phyloP scores from a whole-genome alignment of 805 yeast genomes.

The Lipomyces yamadae region DNA sequence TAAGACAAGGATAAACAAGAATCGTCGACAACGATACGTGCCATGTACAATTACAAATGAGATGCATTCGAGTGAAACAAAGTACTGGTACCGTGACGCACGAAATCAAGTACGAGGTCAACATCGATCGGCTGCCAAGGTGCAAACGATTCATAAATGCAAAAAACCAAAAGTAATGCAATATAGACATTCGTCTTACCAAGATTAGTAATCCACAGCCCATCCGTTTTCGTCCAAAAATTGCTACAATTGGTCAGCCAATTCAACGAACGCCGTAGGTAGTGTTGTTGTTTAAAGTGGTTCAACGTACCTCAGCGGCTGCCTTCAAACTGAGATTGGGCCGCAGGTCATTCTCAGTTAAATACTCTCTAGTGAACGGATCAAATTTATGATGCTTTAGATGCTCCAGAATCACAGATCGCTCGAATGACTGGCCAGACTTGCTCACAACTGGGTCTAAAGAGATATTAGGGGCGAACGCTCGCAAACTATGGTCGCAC shows the following conservation, averaged over 20 bases:
- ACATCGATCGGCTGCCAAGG: not conserved
- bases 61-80: not conserved
- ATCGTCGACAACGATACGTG: not conserved
- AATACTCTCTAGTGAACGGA: slow-evolving; percentile 50
- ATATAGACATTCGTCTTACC: not conserved
- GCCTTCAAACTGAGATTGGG: slow-evolving; percentile 52
- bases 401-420: slow-evolving; percentile 49
- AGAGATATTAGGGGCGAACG: not conserved
- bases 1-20: not conserved
- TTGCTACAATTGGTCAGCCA: slow-evolving; percentile 13
- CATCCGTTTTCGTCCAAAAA: slow-evolving; percentile 40
- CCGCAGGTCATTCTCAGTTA: slow-evolving; percentile 47
- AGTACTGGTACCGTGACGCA: not conserved
- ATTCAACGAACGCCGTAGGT: not conserved
- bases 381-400: slow-evolving; percentile 48
- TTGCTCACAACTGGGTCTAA: slow-evolving; percentile 54
- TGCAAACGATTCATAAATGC: not conserved
- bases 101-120: not conserved
- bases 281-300: too few relatives aligned
- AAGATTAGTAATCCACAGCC: slow-evolving; percentile 38
- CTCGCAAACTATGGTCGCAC: not conserved
- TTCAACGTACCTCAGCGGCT: slow-evolving; percentile 45
- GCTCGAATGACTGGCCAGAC: slow-evolving; percentile 52
- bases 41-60: not conserved
- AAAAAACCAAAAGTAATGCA: not conserved